Conservation (phyloP, 2,329 filamentous ascomycete species). For the Claviceps cyperi region DNA sequence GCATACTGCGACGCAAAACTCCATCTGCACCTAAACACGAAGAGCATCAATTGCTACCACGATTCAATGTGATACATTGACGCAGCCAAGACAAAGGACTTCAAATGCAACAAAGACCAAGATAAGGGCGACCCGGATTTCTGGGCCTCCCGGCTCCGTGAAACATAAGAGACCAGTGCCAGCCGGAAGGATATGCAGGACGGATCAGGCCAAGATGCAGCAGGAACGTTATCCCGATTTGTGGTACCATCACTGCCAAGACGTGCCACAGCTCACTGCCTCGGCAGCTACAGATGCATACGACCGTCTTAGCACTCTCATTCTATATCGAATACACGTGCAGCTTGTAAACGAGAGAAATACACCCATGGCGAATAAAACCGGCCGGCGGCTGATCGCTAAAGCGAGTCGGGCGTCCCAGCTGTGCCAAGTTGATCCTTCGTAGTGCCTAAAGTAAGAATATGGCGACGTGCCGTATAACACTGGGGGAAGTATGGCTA, state of each 20-base stretch:
- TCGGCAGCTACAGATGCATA: neutral
- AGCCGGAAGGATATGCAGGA: too few relatives aligned
- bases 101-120: too few relatives aligned
- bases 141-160: too few relatives aligned
- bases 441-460: slow-evolving; percentile 1
- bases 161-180: too few relatives aligned
- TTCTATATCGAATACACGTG: neutral
- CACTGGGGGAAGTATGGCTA: neutral
- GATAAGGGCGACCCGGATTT: too few relatives aligned
- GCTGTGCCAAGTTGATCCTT: slow-evolving; percentile 1
- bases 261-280: neutral
- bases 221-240: neutral
- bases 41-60: too few relatives aligned
- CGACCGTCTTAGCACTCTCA: neutral
- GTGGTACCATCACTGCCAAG: neutral
- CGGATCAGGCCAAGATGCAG: neutral
- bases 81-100: too few relatives aligned
- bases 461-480: neutral
- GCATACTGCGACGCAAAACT: too few relatives aligned
- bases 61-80: too few relatives aligned
- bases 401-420: neutral
- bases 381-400: neutral
- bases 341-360: neutral
- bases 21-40: too few relatives aligned
- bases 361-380: neutral